A percentile compares a stretch with the other conserved stretches of the same genome.
Conservation (phyloP, 225 moss, liverwort and hornwort genomes). For the Polytrichum formosum region DNA sequence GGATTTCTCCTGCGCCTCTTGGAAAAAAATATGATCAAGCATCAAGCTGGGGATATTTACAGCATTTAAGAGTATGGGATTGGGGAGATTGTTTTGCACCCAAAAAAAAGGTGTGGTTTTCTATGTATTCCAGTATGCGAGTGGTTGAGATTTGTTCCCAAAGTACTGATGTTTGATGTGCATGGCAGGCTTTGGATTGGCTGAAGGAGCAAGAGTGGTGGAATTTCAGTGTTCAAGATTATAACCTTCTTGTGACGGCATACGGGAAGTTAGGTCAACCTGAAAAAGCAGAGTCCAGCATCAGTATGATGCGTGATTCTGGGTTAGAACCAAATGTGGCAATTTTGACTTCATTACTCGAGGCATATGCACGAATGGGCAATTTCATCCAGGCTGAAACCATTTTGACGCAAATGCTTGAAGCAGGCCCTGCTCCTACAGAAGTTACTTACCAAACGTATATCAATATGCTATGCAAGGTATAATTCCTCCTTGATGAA, state of each 20-base stretch:
- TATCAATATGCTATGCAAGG: conserved; percentile 72
- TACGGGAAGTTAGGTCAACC: conserved; percentile 74
- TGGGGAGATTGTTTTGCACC: background rate
- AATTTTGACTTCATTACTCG: conserved; percentile 68
- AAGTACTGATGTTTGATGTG: background rate
- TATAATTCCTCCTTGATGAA: conserved; percentile 17
- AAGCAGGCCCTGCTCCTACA: conserved; percentile 72
- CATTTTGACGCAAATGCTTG: conserved; percentile 44
- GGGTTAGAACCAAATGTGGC: conserved; percentile 71
- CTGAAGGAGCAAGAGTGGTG: conserved; percentile 78
- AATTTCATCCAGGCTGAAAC: conserved; percentile 65
- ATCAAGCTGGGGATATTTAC: background rate
- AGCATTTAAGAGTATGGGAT: background rate
- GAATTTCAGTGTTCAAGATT: conserved; percentile 73
- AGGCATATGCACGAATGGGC: conserved; percentile 59
- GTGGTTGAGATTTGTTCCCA: background rate
- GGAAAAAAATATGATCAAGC: background rate
- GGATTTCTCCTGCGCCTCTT: background rate
- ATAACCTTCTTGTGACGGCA: conserved; percentile 69
- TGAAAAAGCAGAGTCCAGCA: conserved; percentile 60
- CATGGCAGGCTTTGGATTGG: conserved; percentile 65
- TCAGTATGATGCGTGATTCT: conserved; percentile 44
- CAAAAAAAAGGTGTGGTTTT: too few relatives aligned
- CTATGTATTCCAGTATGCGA: too few relatives aligned
- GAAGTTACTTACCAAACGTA: conserved; percentile 70